Base-by-base conservation (phyloP, 139 green algal species). In the Pseudopediastrum boryanum region DNA sequence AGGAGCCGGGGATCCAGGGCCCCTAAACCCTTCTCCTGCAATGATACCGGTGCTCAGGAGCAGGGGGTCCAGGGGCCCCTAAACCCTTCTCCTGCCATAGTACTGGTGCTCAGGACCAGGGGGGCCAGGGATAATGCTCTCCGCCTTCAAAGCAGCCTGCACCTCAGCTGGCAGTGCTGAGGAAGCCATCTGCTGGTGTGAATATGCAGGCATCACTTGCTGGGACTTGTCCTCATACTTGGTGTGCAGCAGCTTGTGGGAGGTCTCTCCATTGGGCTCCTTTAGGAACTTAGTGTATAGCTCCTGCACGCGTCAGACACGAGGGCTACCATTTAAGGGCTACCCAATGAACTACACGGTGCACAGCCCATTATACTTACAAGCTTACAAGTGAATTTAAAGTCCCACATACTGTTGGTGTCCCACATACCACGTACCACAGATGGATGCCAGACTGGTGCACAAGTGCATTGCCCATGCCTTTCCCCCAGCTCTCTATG, bases 191-290 rank as follows among this genome's bases (percentile, higher is more conserved):
- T 56, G 46, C 13, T 16, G 16, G 16, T 12, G 46, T 56, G 46
- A 12, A 16, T 16, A 16, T 16, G 46, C 46, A 56, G 46, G 46
- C 46, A 56, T 36, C 13, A 71, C 54, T 58, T 71, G 25, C 25
- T 52, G 59, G 42, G 33, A 58, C 12, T 39, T 58, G 67, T 88
- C 85, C 16, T 54, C 70, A 72, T 89, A 90, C 70, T 38, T 29
- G 12, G 86, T 90, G 79, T 90, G 86, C 46, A 90, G 83, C 74
- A 90, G 80, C 71, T 87, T 50, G 67, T 90, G 86, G 23, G 75
- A 27, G 31, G 63, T 46, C 27, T 82, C 31, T 31, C 80, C 71
- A 68, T 82, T 79, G 31, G 84, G 84, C 25, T 75, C 29, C 0
- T 52, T 72, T 21, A 88, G 64, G n/a, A 74, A 82, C 6, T 81